Conservation (phyloP, 2,329 filamentous ascomycete species). For the Stemphylium beticola region DNA sequence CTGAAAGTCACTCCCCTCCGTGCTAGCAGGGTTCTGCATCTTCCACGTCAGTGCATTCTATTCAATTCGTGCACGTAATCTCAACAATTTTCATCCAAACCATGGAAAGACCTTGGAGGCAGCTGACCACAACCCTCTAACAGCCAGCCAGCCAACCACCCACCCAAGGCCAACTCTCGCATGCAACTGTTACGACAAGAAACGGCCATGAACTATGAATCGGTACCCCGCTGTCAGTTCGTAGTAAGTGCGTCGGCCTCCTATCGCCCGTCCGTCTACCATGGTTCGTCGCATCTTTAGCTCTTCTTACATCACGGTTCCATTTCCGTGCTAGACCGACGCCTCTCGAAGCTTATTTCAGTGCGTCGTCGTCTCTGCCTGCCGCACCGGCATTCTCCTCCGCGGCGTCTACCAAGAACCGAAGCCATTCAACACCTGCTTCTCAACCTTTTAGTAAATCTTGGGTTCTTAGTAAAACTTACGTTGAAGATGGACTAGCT, state of each 20-base stretch:
- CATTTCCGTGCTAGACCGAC: not conserved
- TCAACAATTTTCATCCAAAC: not conserved
- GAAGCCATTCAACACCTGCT: not conserved
- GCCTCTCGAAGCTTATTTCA: slow-evolving; percentile 3
- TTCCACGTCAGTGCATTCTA: not conserved
- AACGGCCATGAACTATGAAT: slow-evolving; percentile 12
- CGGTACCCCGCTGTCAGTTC: slow-evolving; percentile 15
- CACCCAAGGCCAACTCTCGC: not conserved
- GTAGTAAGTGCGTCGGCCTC: slow-evolving; percentile 8
- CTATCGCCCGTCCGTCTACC: slow-evolving; percentile 6
- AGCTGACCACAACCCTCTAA: not conserved
- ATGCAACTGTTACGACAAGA: slow-evolving; percentile 14
- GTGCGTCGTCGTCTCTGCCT: not conserved
- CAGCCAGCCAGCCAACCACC: not conserved
- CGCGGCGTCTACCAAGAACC: not conserved
- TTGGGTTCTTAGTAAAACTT: not conserved
- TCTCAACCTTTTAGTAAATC: slow-evolving; percentile 1
- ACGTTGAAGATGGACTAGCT: not conserved
- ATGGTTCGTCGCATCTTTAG: slow-evolving; percentile 10
- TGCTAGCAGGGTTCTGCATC: not conserved
- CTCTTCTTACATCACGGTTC: not conserved
- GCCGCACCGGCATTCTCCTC: not conserved
- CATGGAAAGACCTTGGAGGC: not conserved
- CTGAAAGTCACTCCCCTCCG: not conserved
- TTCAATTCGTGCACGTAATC: not conserved